These are phyloP conservation scores for Penstemon eatonii DNA, from an alignment of 257 asterid genomes.

Conservation along the genomic window DNA sequence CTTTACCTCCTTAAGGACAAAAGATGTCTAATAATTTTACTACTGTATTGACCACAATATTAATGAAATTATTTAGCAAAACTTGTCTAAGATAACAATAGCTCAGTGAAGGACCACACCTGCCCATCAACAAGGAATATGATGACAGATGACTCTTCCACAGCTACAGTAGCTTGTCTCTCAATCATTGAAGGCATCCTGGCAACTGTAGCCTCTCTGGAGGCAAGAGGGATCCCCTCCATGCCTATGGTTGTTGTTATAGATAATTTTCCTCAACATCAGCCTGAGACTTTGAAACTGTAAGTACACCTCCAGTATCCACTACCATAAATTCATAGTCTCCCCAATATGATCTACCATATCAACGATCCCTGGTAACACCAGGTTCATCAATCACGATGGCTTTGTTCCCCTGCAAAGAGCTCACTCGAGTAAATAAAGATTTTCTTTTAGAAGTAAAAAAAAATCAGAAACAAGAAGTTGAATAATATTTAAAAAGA, in stretches of 20 bases:
- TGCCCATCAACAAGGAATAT: conserved; percentile 97
- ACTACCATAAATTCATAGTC: conserved; percentile 78
- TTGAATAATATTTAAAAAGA: background rate
- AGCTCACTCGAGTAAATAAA: conserved; percentile 17
- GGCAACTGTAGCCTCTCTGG: conserved; percentile 93
- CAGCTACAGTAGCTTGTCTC: conserved; percentile 89
- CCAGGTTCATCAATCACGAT: conserved; percentile 98
- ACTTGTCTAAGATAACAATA: background rate
- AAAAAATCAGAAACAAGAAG: conserved; percentile 6
- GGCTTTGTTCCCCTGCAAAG: conserved; percentile 77
- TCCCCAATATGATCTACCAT: conserved; percentile 95
- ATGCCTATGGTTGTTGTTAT: conserved; percentile 92
- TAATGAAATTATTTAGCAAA: background rate
- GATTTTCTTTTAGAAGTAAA: conserved; percentile 4
- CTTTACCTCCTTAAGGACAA: too few species aligned
- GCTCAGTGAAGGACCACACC: conserved; percentile 46
- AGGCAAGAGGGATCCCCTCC: conserved; percentile 95
- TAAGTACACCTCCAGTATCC: conserved; percentile 94
- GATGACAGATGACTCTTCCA: conserved; percentile 84
- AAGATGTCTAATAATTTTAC: background rate
- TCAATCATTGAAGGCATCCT: conserved; percentile 95
- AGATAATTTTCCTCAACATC: conserved; percentile 78
- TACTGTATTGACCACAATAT: background rate
- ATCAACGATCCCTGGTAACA: conserved; percentile 93
- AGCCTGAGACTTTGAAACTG: conserved; percentile 70